phyloP scores from a whole-genome alignment of 805 yeast genomes.

The Pichia pseudocactophila region DNA sequence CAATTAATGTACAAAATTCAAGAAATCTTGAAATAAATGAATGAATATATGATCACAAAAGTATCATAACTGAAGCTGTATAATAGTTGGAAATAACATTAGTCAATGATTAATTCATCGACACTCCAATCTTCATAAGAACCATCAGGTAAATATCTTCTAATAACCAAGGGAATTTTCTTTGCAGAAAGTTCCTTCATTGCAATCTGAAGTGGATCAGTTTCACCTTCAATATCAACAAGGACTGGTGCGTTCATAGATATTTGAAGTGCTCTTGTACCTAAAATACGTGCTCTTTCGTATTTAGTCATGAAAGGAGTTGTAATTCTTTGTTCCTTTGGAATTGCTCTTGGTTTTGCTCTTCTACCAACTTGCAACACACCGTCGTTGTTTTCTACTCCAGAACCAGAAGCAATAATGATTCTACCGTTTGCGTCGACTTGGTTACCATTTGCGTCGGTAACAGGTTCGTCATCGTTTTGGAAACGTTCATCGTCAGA shows the following conservation, averaged over 20 bases:
- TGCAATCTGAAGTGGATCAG: constrained; percentile 96
- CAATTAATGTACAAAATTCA: no score
- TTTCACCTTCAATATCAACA: constrained; percentile 97
- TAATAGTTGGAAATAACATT: constrained; percentile 1
- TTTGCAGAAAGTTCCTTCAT: constrained; percentile 93
- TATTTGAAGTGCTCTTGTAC: constrained; percentile 95
- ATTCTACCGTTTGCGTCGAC: constrained; percentile 48
- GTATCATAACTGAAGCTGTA: no score
- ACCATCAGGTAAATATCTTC: constrained; percentile 96
- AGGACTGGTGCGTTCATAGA: constrained; percentile 98
- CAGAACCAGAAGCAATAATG: constrained; percentile 37
- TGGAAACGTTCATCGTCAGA: constrained; percentile 35
- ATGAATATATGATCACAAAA: neutral
- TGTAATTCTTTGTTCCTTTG: constrained; percentile 81
- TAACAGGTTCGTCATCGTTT: constrained; percentile 18
- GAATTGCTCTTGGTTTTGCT: constrained; percentile 54
- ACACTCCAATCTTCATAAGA: constrained; percentile 98
- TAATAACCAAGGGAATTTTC: constrained; percentile 88
- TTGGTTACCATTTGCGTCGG: constrained; percentile 26
- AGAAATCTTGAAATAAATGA: no score
- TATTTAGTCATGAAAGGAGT: constrained; percentile 99
- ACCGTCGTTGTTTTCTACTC: constrained; percentile 31
- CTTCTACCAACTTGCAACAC: constrained; percentile 31
- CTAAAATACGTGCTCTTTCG: constrained; percentile 95
- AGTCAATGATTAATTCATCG: constrained; percentile 89